Base-by-base conservation (phyloP, 2,329 filamentous ascomycete species). In the Venturia oleaginea region DNA sequence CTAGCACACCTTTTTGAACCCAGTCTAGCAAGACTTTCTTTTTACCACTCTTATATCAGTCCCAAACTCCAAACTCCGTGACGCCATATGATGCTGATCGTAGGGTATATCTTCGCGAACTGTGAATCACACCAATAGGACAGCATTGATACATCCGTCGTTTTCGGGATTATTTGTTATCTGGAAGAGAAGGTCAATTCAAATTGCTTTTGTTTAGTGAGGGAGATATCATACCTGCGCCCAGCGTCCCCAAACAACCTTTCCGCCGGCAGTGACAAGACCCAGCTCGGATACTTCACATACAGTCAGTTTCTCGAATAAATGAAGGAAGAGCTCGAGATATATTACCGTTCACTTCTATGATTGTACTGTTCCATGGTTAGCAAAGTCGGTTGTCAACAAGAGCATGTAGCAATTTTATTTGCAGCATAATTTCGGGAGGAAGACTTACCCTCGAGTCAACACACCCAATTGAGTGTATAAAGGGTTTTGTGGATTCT, bases 381-480 rank as follows among this genome's bases (percentile, higher is more conserved):
- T 27, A 51, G 46, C 22, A 51, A 22, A 27, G 22, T 10, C 46
- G 22, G 8, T 22, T 22, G 27, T 3, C 27, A 27, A 4, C 46
- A 51, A 13, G 46, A 51, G 46, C 43, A 51, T 13, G 22, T 51
- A 27, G 40, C 40, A 43, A 43, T 2, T 43, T 43, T 43, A n/a
- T n/a, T n/a, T n/a, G n/a, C n/a, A n/a, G n/a, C 13, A 11, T 11
- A 11, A 38, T 38, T 38, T 6, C 11, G 37, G 37, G 11, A 17
- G 40, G 17, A n/a, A n/a, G 46, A 27, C 46, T 51, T 27, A 51
- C 68, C 91, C 91, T 78, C 92, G 92, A 59, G 90, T 93, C 72
- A 97, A 76, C 3, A 96, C 92, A 67, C 93, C 93, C 5, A 97
- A 80, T 73, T 96, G 92, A 0, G 93, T 97, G 78, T 96, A 96